Evolutionary conservation across 805 yeast genomes (phyloP).

Genomic region (Yamadazyma sp.): DNA sequence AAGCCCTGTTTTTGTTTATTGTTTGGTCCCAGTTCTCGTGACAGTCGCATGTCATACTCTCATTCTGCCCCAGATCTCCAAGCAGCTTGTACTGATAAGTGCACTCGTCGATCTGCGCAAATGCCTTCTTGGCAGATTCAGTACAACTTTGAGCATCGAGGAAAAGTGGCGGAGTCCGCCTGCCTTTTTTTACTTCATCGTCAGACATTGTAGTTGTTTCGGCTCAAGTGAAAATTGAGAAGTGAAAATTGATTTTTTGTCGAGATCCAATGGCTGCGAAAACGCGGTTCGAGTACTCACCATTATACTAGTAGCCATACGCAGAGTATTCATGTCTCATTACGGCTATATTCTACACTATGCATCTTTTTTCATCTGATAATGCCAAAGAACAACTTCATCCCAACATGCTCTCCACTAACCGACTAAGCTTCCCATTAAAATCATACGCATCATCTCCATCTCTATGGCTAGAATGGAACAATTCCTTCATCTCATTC

Average conservation of each 20-base stretch:
- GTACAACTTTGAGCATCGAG: constrained; percentile 55
- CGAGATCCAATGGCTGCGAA: constrained; percentile 2
- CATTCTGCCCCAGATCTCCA: constrained; percentile 75
- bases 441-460: constrained; percentile 16
- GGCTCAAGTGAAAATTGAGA: background rate
- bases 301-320: no score
- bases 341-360: no score
- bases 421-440: constrained; percentile 18
- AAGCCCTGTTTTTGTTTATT: constrained; percentile 54
- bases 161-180: constrained; percentile 26
- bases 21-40: constrained; percentile 45
- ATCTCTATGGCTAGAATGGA: constrained; percentile 2
- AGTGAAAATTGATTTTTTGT: constrained; percentile 1
- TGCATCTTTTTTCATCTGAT: no score
- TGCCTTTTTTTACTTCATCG: constrained; percentile 6
- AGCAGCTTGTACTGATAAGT: constrained; percentile 59
- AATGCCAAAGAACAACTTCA: no score
- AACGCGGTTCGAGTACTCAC: background rate
- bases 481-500: constrained; percentile 12
- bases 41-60: constrained; percentile 92
- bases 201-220: constrained; percentile 7
- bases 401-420: constrained; percentile 16
- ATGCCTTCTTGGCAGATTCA: constrained; percentile 63
- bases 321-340: background rate
- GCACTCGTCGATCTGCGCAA: constrained; percentile 56